phyloP scores from a whole-genome alignment of 352 stramenopile species.

The Globisporangium okanoganense region DNA sequence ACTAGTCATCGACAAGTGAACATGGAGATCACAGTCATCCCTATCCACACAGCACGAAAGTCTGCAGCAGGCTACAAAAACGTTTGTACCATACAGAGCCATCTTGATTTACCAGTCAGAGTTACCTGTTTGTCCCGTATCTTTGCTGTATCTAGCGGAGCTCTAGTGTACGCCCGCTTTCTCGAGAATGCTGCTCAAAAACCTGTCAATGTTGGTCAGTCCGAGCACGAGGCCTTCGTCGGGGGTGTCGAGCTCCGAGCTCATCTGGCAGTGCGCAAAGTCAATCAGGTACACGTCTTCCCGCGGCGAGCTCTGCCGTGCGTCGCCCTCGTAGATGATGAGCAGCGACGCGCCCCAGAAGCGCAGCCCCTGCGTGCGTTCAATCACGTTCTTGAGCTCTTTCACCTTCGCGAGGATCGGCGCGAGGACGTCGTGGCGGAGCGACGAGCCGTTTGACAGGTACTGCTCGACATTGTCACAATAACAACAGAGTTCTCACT shows the following conservation, averaged over 20 bases:
- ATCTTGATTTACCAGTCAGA: not conserved
- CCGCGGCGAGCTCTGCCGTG: slow-evolving; percentile 16
- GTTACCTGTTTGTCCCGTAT: not conserved
- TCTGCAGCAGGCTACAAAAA: slow-evolving; percentile 1
- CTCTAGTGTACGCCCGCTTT: slow-evolving; percentile 1
- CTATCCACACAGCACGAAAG: not conserved
- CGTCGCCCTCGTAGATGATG: slow-evolving; percentile 73
- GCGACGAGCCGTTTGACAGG: slow-evolving; percentile 35
- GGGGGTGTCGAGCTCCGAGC: slow-evolving; percentile 32
- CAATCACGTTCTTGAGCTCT: slow-evolving; percentile 39
- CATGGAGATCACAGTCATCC: not conserved
- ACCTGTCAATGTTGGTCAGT: slow-evolving; percentile 53
- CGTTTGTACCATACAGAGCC: slow-evolving; percentile 9
- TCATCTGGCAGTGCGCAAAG: slow-evolving; percentile 80
- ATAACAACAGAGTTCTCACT: not conserved
- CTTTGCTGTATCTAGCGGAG: not conserved
- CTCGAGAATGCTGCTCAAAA: slow-evolving; percentile 34
- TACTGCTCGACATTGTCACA: slow-evolving; percentile 31
- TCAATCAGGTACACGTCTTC: slow-evolving; percentile 70
- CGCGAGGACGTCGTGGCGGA: slow-evolving; percentile 46
- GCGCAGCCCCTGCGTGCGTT: slow-evolving; percentile 44
- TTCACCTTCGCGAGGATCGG: slow-evolving; percentile 40
- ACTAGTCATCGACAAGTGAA: not conserved
- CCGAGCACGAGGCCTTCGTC: slow-evolving; percentile 69
- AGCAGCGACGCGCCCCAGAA: slow-evolving; percentile 77